phyloP scores from a whole-genome alignment of 2,329 filamentous ascomycete genomes.

The Cladobotryum protrusum region DNA sequence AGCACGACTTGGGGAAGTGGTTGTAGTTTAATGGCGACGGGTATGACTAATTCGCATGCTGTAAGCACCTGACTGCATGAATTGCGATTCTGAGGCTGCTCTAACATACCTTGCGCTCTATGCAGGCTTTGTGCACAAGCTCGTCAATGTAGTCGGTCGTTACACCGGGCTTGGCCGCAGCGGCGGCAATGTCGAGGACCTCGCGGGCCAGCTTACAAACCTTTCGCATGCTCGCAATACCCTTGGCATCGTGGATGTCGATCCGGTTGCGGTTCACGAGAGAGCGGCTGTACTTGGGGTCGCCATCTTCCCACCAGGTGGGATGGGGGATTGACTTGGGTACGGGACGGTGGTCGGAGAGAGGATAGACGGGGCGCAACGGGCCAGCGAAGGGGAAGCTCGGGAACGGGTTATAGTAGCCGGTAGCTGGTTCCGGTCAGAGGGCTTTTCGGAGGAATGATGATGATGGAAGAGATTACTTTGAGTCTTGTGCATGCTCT shows the following conservation, averaged over 20 bases:
- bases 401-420: constrained; percentile 87
- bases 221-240: constrained; percentile 85
- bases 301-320: constrained; percentile 82
- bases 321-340: constrained; percentile 77
- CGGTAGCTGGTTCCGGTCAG: constrained; percentile 87
- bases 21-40: constrained; percentile 93
- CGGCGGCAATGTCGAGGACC: constrained; percentile 85
- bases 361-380: constrained; percentile 79
- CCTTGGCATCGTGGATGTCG: constrained; percentile 70
- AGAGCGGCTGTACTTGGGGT: constrained; percentile 54
- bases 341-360: constrained; percentile 65
- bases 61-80: constrained; percentile 5
- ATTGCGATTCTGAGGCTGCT: no score
- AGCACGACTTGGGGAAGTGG: constrained; percentile 95
- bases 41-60: constrained; percentile 59
- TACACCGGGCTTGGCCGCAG: constrained; percentile 78
- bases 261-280: constrained; percentile 73
- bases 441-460: constrained; percentile 72
- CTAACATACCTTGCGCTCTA: constrained; percentile 76
- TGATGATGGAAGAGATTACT: constrained; percentile 65
- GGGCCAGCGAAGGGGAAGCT: constrained; percentile 75
- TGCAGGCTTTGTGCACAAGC: constrained; percentile 87
- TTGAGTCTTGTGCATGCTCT: constrained; percentile 64
- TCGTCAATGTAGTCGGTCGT: constrained; percentile 95
- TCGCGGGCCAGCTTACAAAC: constrained; percentile 83